phyloP scores from a whole-genome alignment of 345 rosid genomes.

The Eucalyptus sideroxylon region DNA sequence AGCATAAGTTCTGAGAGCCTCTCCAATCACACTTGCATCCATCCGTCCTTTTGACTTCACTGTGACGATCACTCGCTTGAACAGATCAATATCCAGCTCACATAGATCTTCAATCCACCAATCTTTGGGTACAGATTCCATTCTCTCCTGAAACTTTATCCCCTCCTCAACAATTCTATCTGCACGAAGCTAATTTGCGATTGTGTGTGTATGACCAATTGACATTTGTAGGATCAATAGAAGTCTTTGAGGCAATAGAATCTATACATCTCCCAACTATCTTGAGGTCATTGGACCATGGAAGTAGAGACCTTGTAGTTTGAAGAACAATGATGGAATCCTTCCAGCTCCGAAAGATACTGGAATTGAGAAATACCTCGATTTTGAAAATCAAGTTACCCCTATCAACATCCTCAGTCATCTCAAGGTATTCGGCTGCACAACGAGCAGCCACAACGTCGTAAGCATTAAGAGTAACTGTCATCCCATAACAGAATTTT shows the following conservation, averaged over 20 bases:
- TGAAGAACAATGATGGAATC: conserved; percentile 92
- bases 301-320: conserved; percentile 64
- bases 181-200: conserved; percentile 43
- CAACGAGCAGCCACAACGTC: conserved; percentile 82
- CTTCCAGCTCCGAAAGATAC: conserved; percentile 88
- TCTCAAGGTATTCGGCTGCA: conserved; percentile 88
- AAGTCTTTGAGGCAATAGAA: conserved; percentile 74
- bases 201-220: conserved; percentile 88
- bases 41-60: conserved; percentile 76
- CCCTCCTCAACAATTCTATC: conserved; percentile 41
- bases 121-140: conserved; percentile 68
- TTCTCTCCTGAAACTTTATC: conserved; percentile 1
- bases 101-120: conserved; percentile 98
- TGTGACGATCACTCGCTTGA: conserved; percentile 46
- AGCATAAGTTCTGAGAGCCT: conserved; percentile 68
- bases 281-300: conserved; percentile 87
- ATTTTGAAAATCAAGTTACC: conserved; percentile 76
- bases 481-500: conserved; percentile 93
- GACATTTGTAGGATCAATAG: conserved; percentile 54
- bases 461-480: conserved; percentile 72
- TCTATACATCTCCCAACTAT: conserved; percentile 79
- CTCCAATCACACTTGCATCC: conserved; percentile 52
- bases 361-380: conserved; percentile 78
- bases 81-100: conserved; percentile 72
- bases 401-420: conserved; percentile 75